Base-by-base conservation (phyloP, 306 rosid species). In the Myrica gale region DNA sequence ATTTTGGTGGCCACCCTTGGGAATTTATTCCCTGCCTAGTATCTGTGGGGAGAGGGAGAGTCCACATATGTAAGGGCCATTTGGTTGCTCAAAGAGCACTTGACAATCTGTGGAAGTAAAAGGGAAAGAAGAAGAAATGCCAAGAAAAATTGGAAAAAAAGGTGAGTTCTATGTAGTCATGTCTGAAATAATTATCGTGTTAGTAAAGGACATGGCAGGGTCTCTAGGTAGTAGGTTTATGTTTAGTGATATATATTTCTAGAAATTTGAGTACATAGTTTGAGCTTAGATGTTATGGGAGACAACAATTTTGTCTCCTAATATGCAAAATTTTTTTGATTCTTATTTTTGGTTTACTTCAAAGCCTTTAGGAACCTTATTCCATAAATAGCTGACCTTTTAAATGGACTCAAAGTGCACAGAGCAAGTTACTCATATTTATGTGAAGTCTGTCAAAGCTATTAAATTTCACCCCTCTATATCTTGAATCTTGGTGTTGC, bases 241-340 rank as follows among this genome's bases (percentile, higher is more conserved):
- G 23, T 17, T 21, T 16, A 60, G 23, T 5, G 26, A 60, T 11
- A 41, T 60, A 16, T 60, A 13, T 56, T 56, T 60, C 15, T 60
- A 2, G 37, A 26, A 26, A 60, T 8, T 11, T 39, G 3, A 63
- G 21, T 2, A 2, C 41, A 21, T 39, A 7, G 23, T 63, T 63
- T 39, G 32, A 63, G 69, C 48, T 63, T 37, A 39, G 20, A 63
- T 15, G 23, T 42, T 63, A 17, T 41, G 47, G 10, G 15, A 7
- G 21, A 20, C 69, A 63, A 63, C 47, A 63, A 15, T 63, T 60
- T 63, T 63, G 69, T 37, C 69, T 41, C 69, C 69, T 6, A 39
- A 23, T 15, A 63, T 0, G 7, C n/a, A 41, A 41, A 63, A 13
- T 39, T 19, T 6, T 6, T 39, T 60, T 39, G 12, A 61, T 32